These are phyloP conservation scores for Rosa chinensis DNA, from an alignment of 306 rosid genomes.

Conservation along the genomic window DNA sequence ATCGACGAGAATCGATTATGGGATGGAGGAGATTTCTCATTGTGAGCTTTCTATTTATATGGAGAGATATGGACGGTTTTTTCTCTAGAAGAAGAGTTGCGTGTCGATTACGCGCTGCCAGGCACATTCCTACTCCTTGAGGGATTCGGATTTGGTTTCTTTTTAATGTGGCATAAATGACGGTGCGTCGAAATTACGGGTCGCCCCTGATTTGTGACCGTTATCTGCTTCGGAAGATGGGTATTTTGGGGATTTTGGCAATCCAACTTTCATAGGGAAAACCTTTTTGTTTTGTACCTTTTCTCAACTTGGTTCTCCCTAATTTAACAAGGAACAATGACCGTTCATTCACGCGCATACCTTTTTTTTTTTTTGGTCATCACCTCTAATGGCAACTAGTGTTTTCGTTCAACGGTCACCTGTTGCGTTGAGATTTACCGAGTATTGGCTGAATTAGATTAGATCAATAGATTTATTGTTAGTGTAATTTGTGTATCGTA, in stretches of 20 bases:
- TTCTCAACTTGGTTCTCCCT: not conserved
- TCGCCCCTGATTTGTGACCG: not conserved
- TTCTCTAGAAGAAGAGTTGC: not conserved
- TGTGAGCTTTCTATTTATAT: not conserved
- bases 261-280: not conserved
- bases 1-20: too few species aligned
- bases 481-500: too few species aligned
- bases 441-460: not conserved
- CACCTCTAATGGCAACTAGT: too few species aligned
- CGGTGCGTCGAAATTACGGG: not conserved
- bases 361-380: too few species aligned
- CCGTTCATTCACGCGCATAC: not conserved
- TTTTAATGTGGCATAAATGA: not conserved
- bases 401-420: too few species aligned
- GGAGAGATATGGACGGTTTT: not conserved
- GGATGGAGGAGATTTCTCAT: not conserved
- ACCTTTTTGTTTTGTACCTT: too few species aligned
- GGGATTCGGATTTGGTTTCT: not conserved
- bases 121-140: not conserved
- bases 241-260: not conserved
- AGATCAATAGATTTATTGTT: too few species aligned
- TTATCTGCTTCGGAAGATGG: not conserved
- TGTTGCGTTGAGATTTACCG: too few species aligned
- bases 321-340: not conserved
- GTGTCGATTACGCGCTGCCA: not conserved